These are phyloP conservation scores for Saturnispora kantuleensis DNA, from an alignment of 805 yeast species.

Conservation along the genomic window DNA sequence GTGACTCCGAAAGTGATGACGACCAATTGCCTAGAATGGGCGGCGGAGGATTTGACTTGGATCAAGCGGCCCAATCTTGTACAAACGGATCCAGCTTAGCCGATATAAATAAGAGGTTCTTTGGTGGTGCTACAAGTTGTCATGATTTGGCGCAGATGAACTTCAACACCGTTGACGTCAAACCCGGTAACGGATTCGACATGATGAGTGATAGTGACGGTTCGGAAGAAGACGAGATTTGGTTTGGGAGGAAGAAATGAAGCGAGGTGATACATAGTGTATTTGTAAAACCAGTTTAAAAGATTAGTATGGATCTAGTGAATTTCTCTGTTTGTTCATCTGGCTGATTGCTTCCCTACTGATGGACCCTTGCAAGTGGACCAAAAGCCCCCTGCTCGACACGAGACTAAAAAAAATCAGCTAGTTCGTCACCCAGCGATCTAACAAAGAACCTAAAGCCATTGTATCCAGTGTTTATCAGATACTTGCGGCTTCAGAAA, in stretches of 20 bases:
- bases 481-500: too few relatives aligned
- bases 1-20: neutral
- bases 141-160: conserved; percentile 5
- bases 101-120: conserved; percentile 4
- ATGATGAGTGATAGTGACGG: conserved; percentile 3
- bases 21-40: neutral
- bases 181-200: neutral
- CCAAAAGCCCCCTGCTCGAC: too few relatives aligned
- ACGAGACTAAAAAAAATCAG: too few relatives aligned
- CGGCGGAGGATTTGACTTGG: conserved; percentile 6
- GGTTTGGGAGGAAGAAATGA: conserved; percentile 2
- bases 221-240: conserved; percentile 4
- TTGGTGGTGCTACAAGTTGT: neutral
- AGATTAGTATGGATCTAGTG: too few relatives aligned
- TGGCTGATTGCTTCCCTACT: too few relatives aligned
- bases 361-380: too few relatives aligned
- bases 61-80: conserved; percentile 3
- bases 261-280: too few relatives aligned
- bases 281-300: too few relatives aligned
- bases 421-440: too few relatives aligned
- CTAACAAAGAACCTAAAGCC: too few relatives aligned
- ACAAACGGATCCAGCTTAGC: conserved; percentile 4
- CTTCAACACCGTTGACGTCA: neutral
- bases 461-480: too few relatives aligned
- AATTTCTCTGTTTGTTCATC: too few relatives aligned